phyloP scores from a whole-genome alignment of 805 yeast species.

The Kodamaea leandrae region DNA sequence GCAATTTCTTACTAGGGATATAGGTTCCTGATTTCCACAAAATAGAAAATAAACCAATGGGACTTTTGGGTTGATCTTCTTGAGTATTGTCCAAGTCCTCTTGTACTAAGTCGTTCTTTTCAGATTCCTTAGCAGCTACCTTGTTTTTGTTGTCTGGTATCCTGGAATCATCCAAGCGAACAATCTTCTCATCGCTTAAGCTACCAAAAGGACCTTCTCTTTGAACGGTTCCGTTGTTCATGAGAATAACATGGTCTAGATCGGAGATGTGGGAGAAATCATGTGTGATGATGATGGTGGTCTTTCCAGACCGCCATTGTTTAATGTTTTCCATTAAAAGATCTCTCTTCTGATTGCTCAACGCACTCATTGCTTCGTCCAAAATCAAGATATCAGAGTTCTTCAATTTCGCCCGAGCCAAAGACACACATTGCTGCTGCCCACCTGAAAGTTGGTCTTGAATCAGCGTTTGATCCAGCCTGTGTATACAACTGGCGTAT shows the following conservation, averaged over 20 bases:
- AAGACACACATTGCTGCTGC: slow-evolving; percentile 76
- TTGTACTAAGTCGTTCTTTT: background rate
- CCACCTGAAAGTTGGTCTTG: slow-evolving; percentile 74
- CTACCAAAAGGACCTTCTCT: slow-evolving; percentile 11
- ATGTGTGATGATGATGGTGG: slow-evolving; percentile 84
- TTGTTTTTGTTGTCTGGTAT: background rate
- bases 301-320: slow-evolving; percentile 59
- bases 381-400: slow-evolving; percentile 73
- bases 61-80: background rate
- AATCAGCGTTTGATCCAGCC: slow-evolving; percentile 53
- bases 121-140: background rate
- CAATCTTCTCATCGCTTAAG: slow-evolving; percentile 1
- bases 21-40: slow-evolving; percentile 23
- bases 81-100: background rate
- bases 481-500: slow-evolving; percentile 48
- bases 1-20: slow-evolving; percentile 19
- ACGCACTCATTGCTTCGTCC: slow-evolving; percentile 85
- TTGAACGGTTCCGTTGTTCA: slow-evolving; percentile 57
- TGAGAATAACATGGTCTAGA: slow-evolving; percentile 55
- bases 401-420: slow-evolving; percentile 78
- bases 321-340: slow-evolving; percentile 50
- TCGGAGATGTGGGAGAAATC: slow-evolving; percentile 56
- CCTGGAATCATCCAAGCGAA: background rate
- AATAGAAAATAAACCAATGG: slow-evolving; percentile 22
- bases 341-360: slow-evolving; percentile 55